Evolutionary conservation across 2,329 filamentous ascomycete genomes (phyloP), one percentile per base, ranked within the genome.

Genomic region (Lachnellula arida): DNA sequence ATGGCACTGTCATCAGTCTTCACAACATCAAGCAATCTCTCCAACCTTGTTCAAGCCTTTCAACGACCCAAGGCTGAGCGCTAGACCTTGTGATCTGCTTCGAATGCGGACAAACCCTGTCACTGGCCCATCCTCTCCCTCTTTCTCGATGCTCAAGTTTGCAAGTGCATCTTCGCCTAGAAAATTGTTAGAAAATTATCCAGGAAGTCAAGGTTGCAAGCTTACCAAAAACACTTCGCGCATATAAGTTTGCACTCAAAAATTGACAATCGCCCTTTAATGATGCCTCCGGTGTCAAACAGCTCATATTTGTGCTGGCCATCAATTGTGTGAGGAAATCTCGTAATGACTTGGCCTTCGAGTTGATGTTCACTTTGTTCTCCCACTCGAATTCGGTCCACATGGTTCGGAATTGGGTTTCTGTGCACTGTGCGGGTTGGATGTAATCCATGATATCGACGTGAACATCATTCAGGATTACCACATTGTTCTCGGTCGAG

Each of bases 321-420:
- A 97, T 97, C 58, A 99, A 78, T 71, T 96, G 88, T 65, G 90
- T 87, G 62, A 99, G 77, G 83, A 99, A 99, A 19, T 95, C 91
- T 49, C 93, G 85, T 59, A 99, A 79, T 28, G 84, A 88, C 78
- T 93, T 96, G 64, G 90, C 91, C 80, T 97, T 97, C 62, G 90
- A 95, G 76, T 97, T 97, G 77, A 99, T 97, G 77, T 99, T 99
- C 74, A 99, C 93, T 82, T 99, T 99, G 78, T 99, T 99, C 80
- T 99, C 94, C 94, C 94, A 99, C 72, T 99, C 94, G 65, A 99
- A 99, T 71, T 99, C 94, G 39, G 94, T 99, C 94, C 94, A 99
- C 94, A 99, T 99, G n/a, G 91, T 96, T 58, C 94, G 85, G 86
- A 99, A 99, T 69, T 97, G 91, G 11, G 93, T 97, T 78, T 99